Percentiles rank a stretch among this genome's conserved stretches.
Evolutionary conservation across 2,329 filamentous ascomycete species (phyloP).

Genomic region (Sporothrix luriei): DNA sequence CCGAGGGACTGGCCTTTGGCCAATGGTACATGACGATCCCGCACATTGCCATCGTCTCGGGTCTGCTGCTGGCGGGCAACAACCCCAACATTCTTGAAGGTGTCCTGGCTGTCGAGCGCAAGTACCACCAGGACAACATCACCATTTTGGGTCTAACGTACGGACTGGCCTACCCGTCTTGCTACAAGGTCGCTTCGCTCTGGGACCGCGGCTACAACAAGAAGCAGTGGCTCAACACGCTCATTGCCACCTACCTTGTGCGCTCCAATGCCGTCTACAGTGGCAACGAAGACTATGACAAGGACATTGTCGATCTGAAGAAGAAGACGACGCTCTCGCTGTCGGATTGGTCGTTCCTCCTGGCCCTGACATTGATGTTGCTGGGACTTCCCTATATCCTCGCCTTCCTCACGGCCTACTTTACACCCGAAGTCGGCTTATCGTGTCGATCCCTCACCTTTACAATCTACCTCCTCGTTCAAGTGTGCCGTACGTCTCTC

Average conservation of each 20-base stretch:
- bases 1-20: slow-evolving; percentile 35
- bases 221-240: slow-evolving; percentile 37
- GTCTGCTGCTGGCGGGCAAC: slow-evolving; percentile 40
- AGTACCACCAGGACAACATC: slow-evolving; percentile 31
- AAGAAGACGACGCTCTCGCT: slow-evolving; percentile 32
- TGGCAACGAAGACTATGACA: slow-evolving; percentile 27
- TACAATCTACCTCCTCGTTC: slow-evolving; percentile 34
- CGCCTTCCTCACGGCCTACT: slow-evolving; percentile 38
- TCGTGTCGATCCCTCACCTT: slow-evolving; percentile 39
- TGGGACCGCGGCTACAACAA: slow-evolving; percentile 40
- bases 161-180: slow-evolving; percentile 38
- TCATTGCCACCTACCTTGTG: slow-evolving; percentile 33
- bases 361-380: slow-evolving; percentile 35
- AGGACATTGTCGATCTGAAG: slow-evolving; percentile 34
- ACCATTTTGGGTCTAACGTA: slow-evolving; percentile 35
- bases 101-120: slow-evolving; percentile 36
- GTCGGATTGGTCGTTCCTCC: slow-evolving; percentile 35
- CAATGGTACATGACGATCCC: slow-evolving; percentile 40
- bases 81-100: slow-evolving; percentile 41
- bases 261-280: slow-evolving; percentile 20
- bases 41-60: slow-evolving; percentile 40
- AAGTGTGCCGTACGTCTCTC: slow-evolving; percentile 28
- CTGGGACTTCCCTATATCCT: slow-evolving; percentile 36
- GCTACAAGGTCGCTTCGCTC: slow-evolving; percentile 40
- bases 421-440: slow-evolving; percentile 37